Evolutionary conservation across 805 yeast genomes (phyloP), one percentile per base, ranked within the genome.

Genomic region (Metschnikowia rubicola): DNA sequence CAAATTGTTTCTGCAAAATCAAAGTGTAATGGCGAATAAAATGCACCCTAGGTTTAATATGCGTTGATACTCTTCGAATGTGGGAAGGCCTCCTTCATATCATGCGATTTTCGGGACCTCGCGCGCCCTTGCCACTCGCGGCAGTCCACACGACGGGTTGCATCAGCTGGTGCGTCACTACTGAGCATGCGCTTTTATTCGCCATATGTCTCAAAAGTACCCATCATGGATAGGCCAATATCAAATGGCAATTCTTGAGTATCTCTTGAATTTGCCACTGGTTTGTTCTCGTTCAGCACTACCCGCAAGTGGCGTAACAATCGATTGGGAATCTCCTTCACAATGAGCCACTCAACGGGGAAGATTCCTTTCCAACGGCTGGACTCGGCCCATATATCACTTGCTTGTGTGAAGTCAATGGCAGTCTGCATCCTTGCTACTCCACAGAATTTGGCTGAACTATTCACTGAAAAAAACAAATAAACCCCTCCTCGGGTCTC

Each of bases 231-330:
- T 9, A 64, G 48, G 1, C 81, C 85, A 29, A 76, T 63, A 3
- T 68, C 71, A 41, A 64, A 66, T 1, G 85, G 81, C 17, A 81
- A 54, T 47, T 78, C 83, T 59, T 81, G 85, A 0, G 85, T 78
- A 55, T 82, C 86, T 54, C 86, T 73, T 15, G 85, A 80, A 52
- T 75, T 73, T 1, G 84, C 77, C 1, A 82, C 80, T 1, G 83
- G 77, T 56, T 72, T 70, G 47, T 65, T 65, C 28, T 74, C 81
- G 54, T 79, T 78, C 28, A 66, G 55, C 3, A 74, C 70, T 7
- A 77, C 67, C 43, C 65, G 61, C 43, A 81, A 65, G 48, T 71
- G 75, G 47, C 73, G 75, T 44, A 82, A 70, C 43, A 57, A 57
- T 35, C 63, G 66, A 55, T 80, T 80, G 37, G 78, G 76, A 6